Conservation (phyloP, 2,329 filamentous ascomycete species). For the Colletotrichum limetticola region DNA sequence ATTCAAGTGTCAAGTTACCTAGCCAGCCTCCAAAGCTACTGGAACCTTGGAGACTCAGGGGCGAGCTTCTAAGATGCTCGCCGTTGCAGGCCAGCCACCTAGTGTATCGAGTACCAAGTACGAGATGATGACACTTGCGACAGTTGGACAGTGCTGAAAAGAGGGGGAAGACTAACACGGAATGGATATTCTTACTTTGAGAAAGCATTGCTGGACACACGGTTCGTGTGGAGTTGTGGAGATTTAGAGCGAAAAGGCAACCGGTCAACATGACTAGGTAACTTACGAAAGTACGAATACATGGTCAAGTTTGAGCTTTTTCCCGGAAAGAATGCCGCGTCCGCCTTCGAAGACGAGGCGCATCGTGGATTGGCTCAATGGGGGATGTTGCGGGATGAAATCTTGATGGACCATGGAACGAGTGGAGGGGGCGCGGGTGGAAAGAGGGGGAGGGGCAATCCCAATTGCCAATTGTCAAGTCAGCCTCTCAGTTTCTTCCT, state of each 20-base stretch:
- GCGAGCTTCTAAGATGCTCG: neutral
- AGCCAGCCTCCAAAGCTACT: no score
- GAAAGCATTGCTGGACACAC: neutral
- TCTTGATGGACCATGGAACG: neutral
- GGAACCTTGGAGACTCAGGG: neutral
- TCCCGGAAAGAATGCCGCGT: neutral
- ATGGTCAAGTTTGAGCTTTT: neutral
- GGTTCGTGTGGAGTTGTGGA: constrained; percentile 10
- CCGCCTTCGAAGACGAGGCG: neutral
- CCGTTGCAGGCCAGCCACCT: neutral
- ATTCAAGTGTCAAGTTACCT: neutral
- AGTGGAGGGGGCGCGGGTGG: constrained; percentile 9
- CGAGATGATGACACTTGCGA: neutral
- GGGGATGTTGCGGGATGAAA: neutral
- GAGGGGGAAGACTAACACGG: neutral
- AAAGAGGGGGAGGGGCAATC: constrained; percentile 20
- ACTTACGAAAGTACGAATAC: neutral
- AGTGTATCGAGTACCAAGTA: neutral
- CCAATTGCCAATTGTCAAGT: neutral
- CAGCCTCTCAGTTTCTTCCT: neutral
- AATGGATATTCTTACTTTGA: neutral
- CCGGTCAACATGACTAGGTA: neutral
- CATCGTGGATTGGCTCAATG: constrained; percentile 1
- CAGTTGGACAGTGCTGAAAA: neutral
- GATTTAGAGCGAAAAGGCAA: neutral